A percentile compares a stretch with the other conserved stretches of the same genome.
Evolutionary conservation across 2,329 filamentous ascomycete genomes (phyloP).

Genomic region (Botrytis byssoidea): DNA sequence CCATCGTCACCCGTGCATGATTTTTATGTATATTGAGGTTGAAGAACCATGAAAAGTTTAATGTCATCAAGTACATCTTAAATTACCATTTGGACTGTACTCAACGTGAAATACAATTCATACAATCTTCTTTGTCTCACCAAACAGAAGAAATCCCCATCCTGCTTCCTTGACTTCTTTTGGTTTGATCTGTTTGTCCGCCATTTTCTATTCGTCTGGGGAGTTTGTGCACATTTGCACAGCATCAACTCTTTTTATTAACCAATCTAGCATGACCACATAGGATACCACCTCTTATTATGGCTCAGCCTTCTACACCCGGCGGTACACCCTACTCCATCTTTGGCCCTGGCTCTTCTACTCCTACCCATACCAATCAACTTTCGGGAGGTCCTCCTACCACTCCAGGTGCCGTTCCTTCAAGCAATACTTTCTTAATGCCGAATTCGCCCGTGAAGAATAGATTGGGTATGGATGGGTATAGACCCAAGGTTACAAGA

Average conservation of each 20-base stretch:
- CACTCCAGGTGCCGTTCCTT: constrained; percentile 54
- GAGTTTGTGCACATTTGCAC: constrained; percentile 18
- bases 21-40: constrained; percentile 3
- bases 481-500: constrained; percentile 79
- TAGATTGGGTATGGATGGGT: constrained; percentile 65
- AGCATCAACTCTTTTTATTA: constrained; percentile 3
- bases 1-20: constrained; percentile 14
- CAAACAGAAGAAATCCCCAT: neutral
- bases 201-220: neutral
- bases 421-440: constrained; percentile 85
- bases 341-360: constrained; percentile 45
- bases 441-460: constrained; percentile 75
- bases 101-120: neutral
- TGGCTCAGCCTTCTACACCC: constrained; percentile 49
- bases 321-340: constrained; percentile 44
- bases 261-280: constrained; percentile 27
- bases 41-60: constrained; percentile 3
- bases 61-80: constrained; percentile 11
- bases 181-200: neutral
- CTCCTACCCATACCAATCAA: constrained; percentile 25
- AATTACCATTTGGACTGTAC: neutral
- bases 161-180: neutral
- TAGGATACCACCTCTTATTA: constrained; percentile 31
- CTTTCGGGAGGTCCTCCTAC: constrained; percentile 26
- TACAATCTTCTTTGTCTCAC: neutral